A percentile compares a stretch with the other conserved stretches of the same genome.
These are phyloP conservation scores for Prunella vulgaris DNA, from an alignment of 257 asterid species.

Conservation along the genomic window DNA sequence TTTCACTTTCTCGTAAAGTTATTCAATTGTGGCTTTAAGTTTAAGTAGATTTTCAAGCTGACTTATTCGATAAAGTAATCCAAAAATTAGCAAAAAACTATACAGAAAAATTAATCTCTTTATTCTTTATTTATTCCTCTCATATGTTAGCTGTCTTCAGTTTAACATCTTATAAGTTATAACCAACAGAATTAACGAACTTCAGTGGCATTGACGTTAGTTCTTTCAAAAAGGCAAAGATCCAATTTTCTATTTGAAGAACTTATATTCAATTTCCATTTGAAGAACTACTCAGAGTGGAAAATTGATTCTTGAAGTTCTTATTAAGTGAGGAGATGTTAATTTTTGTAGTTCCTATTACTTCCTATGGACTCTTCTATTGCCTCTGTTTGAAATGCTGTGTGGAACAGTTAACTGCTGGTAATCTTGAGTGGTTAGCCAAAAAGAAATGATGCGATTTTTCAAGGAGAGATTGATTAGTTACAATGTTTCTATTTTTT, in stretches of 20 bases:
- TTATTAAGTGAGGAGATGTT: not conserved
- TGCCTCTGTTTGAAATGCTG: too few species aligned
- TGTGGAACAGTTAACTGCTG: not conserved
- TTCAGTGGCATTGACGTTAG: not conserved
- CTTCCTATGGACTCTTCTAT: too few species aligned
- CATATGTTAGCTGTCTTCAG: too few species aligned
- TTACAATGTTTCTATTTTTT: too few species aligned
- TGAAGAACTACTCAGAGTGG: not conserved
- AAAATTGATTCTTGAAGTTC: not conserved
- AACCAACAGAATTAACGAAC: not conserved
- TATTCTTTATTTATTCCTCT: not conserved
- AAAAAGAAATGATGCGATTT: not conserved
- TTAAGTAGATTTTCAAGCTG: not conserved
- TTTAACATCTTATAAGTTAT: too few species aligned
- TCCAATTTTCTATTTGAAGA: not conserved
- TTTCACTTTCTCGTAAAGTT: not conserved
- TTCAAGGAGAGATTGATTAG: not conserved
- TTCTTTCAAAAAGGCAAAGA: not conserved
- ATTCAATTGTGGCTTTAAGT: not conserved
- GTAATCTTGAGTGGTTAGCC: not conserved
- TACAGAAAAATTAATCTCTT: not conserved
- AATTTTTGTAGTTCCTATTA: not conserved
- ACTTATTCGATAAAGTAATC: not conserved
- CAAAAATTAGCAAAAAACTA: not conserved
- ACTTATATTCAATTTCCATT: not conserved